Base-by-base conservation (phyloP, 768 basidiomycete genomes). In the Russula sp. region DNA sequence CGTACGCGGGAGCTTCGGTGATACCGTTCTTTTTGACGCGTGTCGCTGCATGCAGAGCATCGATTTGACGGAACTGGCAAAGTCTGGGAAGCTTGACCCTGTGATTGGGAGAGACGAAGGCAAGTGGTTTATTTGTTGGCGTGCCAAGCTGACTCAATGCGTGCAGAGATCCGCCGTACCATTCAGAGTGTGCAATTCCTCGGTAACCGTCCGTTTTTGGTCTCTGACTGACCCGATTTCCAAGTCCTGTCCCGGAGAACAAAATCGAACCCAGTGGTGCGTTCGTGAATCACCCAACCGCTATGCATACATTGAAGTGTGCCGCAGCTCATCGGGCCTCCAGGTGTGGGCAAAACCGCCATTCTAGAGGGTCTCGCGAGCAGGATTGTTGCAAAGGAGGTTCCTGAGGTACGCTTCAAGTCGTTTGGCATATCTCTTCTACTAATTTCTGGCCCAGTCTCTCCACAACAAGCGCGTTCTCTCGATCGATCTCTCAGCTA, bases 321-420 rank as follows among this genome's bases (percentile, higher is more conserved):
- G 32, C 50, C 22, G 47, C 9, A 89, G 87, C 80, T 91, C 51
- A 89, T 91, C 59, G 89, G 91, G 6, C 86, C 90, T 31, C 91
- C 93, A 3, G 94, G 94, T 62, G 91, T 94, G 13, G 94, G 94
- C 0, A 97, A 97, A 76, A 96, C 94, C 0, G 92, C 94, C 0
- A 94, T 96, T 56, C 72, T 95, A 13, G 94, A 95, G 75, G 94
- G 94, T 2, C 80, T 97, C 16, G 94, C 94, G 0, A 88, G 83
- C 68, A 79, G 94, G 27, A 94, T 96, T 57, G 85, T 95, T 0
- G 83, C 88, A 3, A 90, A 87, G 71, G 92, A 95, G 72, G 94
- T 96, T 8, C 94, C 94, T 18, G 94, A 95, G 79, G 91, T 91
- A 58, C 37, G 78, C 71, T 3, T 2, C 20, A 45, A 5, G 35